phyloP scores from a whole-genome alignment of 2,329 filamentous ascomycete species.

The Xenoacremonium recifei region DNA sequence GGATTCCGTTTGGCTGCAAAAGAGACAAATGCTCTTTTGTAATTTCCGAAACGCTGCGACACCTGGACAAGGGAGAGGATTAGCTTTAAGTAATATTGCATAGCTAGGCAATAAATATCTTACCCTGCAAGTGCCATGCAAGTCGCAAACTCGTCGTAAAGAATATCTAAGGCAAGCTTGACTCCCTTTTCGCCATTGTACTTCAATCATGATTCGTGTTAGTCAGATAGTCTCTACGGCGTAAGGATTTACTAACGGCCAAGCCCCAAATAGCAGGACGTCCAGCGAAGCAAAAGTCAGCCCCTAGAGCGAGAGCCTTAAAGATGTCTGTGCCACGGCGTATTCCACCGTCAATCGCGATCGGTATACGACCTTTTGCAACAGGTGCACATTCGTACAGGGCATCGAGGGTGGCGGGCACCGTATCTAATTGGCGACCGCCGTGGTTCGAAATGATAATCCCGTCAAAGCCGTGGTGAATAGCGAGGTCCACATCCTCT shows the following conservation, averaged over 20 bases:
- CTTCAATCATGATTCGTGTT: conserved; percentile 8
- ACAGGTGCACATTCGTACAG: conserved; percentile 60
- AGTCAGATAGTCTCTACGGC: background rate
- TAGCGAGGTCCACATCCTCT: conserved; percentile 29
- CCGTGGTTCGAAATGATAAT: conserved; percentile 25
- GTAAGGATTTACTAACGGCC: conserved; percentile 11
- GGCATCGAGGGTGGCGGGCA: conserved; percentile 54
- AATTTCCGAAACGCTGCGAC: no score
- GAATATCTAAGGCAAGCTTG: conserved; percentile 34
- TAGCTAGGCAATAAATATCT: no score
- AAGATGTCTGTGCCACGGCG: conserved; percentile 30
- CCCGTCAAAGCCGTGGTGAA: conserved; percentile 27
- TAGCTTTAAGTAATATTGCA: no score
- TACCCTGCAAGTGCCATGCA: conserved; percentile 25
- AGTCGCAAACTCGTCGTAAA: conserved; percentile 23
- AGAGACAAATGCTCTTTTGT: no score
- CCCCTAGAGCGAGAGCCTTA: conserved; percentile 31
- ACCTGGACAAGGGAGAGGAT: no score
- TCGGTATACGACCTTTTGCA: conserved; percentile 57
- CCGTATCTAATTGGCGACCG: conserved; percentile 35
- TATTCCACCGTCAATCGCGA: conserved; percentile 43
- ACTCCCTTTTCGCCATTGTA: conserved; percentile 28
- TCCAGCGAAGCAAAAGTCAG: conserved; percentile 18
- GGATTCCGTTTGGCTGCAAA: no score
- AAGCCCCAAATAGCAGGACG: conserved; percentile 38